phyloP scores from a whole-genome alignment of 148 eudicot species.

The Amaranthus palmeri region DNA sequence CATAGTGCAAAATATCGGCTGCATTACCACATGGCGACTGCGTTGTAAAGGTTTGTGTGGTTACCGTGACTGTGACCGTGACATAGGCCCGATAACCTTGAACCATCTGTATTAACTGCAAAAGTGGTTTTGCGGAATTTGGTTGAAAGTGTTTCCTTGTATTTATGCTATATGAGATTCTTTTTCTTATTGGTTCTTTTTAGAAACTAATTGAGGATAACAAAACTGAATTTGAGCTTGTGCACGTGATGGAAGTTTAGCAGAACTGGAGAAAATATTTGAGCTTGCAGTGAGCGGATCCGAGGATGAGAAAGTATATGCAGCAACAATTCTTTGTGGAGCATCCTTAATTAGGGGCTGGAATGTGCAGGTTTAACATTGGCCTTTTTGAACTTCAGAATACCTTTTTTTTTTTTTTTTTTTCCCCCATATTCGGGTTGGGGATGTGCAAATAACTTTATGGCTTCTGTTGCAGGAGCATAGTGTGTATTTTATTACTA shows the following conservation, averaged over 20 bases:
- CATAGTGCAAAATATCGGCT: too few relatives aligned
- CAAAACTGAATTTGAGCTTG: slow-evolving; percentile 85
- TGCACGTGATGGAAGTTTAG: slow-evolving; percentile 96
- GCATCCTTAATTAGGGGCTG: slow-evolving; percentile 80
- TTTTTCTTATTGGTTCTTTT: slow-evolving; percentile 5
- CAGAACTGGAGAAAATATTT: slow-evolving; percentile 88
- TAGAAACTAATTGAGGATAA: slow-evolving; percentile 40
- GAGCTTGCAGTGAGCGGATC: slow-evolving; percentile 83
- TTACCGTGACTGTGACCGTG: too few relatives aligned
- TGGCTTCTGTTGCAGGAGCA: slow-evolving; percentile 63
- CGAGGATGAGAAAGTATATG: slow-evolving; percentile 75
- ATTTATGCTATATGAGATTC: not conserved
- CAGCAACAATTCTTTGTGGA: slow-evolving; percentile 83
- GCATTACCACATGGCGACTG: too few relatives aligned
- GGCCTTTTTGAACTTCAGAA: not conserved
- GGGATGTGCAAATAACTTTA: not conserved
- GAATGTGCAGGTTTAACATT: slow-evolving; percentile 71
- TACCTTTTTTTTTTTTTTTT: not conserved
- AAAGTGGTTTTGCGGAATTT: too few relatives aligned
- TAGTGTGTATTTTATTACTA: slow-evolving; percentile 60
- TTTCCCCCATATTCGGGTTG: too few relatives aligned
- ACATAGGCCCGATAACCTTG: too few relatives aligned
- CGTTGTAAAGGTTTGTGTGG: too few relatives aligned
- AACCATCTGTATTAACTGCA: too few relatives aligned
- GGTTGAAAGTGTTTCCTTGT: too few relatives aligned